Evolutionary conservation across 2,329 filamentous ascomycete species (phyloP).

Genomic region (Fusarium compactum): DNA sequence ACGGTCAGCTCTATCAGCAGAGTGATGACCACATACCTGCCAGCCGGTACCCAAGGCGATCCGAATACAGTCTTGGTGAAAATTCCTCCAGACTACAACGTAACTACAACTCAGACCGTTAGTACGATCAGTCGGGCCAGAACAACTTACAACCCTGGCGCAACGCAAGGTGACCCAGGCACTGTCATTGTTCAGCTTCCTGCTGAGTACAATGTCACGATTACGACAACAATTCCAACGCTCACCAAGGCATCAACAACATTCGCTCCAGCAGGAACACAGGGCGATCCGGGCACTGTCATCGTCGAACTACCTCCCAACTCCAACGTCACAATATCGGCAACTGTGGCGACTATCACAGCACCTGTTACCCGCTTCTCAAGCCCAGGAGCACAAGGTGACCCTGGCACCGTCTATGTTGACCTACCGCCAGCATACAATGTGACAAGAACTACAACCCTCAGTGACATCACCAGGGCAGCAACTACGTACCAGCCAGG

Average conservation of each 20-base stretch:
- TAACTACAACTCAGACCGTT: conserved; percentile 12
- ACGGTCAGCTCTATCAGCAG: conserved; percentile 1
- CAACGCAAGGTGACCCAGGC: conserved; percentile 8
- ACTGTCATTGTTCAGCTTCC: conserved; percentile 21
- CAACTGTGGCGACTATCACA: too few relatives aligned
- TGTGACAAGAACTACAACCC: too few relatives aligned
- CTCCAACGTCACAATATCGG: too few relatives aligned
- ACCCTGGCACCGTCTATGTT: too few relatives aligned
- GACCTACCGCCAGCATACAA: too few relatives aligned
- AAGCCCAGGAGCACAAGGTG: too few relatives aligned
- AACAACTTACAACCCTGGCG: background rate
- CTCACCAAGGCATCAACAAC: conserved; percentile 2
- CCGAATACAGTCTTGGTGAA: conserved; percentile 18
- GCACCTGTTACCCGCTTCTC: too few relatives aligned
- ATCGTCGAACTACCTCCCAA: conserved; percentile 5
- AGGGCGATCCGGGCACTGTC: conserved; percentile 15
- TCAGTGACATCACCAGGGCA: too few relatives aligned
- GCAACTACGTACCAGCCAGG: too few relatives aligned
- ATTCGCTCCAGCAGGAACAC: background rate
- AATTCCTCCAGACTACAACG: conserved; percentile 10
- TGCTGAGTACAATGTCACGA: conserved; percentile 17
- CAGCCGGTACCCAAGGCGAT: conserved; percentile 13
- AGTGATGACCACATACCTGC: conserved; percentile 7
- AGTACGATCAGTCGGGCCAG: conserved; percentile 1
- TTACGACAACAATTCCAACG: conserved; percentile 4